Evolutionary conservation across 2,329 filamentous ascomycete genomes (phyloP).

Genomic region (Davidsoniella neocaledoniae): DNA sequence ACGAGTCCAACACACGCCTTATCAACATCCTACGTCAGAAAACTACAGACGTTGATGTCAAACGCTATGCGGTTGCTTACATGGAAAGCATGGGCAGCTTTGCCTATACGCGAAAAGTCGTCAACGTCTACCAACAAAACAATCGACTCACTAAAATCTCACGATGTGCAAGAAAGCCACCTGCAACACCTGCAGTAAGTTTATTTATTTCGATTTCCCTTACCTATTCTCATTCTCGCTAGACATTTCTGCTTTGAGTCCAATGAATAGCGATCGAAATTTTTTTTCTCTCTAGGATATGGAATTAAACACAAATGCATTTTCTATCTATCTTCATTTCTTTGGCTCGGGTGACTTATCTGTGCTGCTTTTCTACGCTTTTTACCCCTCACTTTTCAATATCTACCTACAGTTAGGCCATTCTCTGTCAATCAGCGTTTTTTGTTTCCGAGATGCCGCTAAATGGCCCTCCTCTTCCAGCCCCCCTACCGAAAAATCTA

Average conservation of each 20-base stretch:
- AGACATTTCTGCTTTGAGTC: background rate
- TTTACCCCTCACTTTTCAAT: no score
- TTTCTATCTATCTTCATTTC: no score
- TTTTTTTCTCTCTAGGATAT: no score
- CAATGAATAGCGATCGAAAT: no score
- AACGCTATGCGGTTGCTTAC: conserved; percentile 75
- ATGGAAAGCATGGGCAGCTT: conserved; percentile 88
- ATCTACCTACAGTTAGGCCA: no score
- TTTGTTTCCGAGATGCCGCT: no score
- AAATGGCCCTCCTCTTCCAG: no score
- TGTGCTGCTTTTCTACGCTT: no score
- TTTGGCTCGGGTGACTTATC: no score
- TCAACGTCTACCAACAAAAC: conserved; percentile 26
- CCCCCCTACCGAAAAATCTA: no score
- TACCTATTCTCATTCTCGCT: conserved; percentile 1
- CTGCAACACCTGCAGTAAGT: conserved; percentile 47
- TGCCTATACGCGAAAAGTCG: conserved; percentile 58
- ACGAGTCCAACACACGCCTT: conserved; percentile 59
- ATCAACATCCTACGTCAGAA: conserved; percentile 89
- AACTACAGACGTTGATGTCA: conserved; percentile 71
- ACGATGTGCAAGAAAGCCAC: conserved; percentile 48
- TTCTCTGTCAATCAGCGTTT: no score
- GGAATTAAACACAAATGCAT: no score
- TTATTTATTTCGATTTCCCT: background rate
- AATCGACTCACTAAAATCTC: background rate